Base-by-base conservation (phyloP, 2,329 filamentous ascomycete genomes). In the Pseudogymnoascus sp. region DNA sequence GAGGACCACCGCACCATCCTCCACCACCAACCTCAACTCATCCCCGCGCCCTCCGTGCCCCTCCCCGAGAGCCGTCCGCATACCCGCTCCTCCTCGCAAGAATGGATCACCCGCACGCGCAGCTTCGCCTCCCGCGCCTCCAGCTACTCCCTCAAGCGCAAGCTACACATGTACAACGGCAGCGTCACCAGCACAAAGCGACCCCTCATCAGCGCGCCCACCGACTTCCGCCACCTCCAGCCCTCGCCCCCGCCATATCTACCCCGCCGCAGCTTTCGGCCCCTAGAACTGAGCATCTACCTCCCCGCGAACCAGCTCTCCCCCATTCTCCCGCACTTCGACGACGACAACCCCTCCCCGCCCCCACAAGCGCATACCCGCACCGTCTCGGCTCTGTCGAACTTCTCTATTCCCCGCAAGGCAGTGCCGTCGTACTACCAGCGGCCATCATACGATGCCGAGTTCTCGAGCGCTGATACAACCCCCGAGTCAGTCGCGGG, bases 161-260 rank as follows among this genome's bases (percentile, higher is more conserved):
- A 66, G 38, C 36, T 71, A 10, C 76, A 70, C 76, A 77, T 62
- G 74, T 80, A 69, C 75, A 77, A 68, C 77, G 78, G 65, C 74
- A 76, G 62, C 74, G 77, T 47, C 75, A 62, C 62, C 63, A 62
- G 36, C 60, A 63, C 57, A 60, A 64, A 42, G 61, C 77, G 81
- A 73, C 80, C 81, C 71, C 77, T 77, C 65, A 87, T 87, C 69
- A 86, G 84, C 44, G 77, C 77, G 19, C 85, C 85, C 3, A 80
- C 80, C 59, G 78, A 87, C 71, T 87, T 87, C 69, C 81, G 80
- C 57, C 85, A 87, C 74, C 68, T 87, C 60, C 75, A 81, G 63
- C 63, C 65, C 15, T 62, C 63, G 33, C 61, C 61, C 10, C 40
- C 40, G 15, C 40, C 40, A 23, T 11, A 44, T 11, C 64, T 67